These are phyloP conservation scores for Tagetes erecta DNA, from an alignment of 129 eudicot genomes.

Conservation along the genomic window DNA sequence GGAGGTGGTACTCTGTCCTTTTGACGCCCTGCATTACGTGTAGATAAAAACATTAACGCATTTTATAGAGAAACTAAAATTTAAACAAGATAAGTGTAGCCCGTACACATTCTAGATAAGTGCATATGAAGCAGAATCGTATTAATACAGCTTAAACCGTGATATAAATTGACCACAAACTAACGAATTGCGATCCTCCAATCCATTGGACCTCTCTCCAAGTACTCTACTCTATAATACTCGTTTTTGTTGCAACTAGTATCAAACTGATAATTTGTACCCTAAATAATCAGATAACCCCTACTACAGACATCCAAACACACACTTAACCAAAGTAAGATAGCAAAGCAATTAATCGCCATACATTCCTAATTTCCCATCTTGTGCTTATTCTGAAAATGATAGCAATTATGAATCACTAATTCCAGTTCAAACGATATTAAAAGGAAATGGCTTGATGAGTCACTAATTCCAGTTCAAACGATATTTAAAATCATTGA, in stretches of 20 bases:
- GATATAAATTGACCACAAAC: neutral
- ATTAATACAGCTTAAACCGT: neutral
- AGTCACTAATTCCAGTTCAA: too few relatives aligned
- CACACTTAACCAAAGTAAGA: conserved; percentile 1
- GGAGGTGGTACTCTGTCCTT: conserved; percentile 63
- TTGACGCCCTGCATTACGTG: conserved; percentile 42
- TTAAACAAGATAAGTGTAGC: neutral
- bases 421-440: neutral
- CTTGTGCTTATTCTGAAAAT: neutral
- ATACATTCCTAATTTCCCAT: neutral
- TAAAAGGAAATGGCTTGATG: neutral
- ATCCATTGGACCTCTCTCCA: neutral
- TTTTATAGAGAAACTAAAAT: neutral
- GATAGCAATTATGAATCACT: neutral
- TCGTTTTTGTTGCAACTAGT: neutral
- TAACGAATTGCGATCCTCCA: neutral
- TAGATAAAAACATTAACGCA: conserved; percentile 17
- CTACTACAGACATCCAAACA: neutral
- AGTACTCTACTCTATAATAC: conserved; percentile 1
- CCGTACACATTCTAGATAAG: neutral
- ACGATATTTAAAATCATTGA: neutral
- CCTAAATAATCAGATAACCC: conserved; percentile 6
- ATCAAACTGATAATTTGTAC: neutral
- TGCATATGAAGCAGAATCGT: conserved; percentile 5
- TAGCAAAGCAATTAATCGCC: neutral